Evolutionary conservation across 495 filamentous ascomycete species (phyloP).

Genomic region (Glonium stellatum): DNA sequence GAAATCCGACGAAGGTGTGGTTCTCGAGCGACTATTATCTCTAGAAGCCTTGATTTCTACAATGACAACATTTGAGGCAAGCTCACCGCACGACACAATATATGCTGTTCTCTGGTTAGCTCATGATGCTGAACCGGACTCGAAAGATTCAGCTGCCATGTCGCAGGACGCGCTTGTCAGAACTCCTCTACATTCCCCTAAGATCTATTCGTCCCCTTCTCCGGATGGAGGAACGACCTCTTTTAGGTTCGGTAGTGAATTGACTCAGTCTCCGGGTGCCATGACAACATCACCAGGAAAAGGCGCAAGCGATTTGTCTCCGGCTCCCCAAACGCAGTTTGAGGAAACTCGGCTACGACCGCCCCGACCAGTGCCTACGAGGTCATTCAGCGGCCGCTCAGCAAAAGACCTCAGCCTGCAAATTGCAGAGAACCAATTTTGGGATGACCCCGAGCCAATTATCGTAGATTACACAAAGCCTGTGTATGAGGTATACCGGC

Average conservation of each 20-base stretch:
- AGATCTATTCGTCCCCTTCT: not conserved
- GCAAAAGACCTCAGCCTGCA: not conserved
- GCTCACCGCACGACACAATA: conserved; percentile 15
- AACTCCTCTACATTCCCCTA: not conserved
- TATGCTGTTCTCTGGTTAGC: conserved; percentile 25
- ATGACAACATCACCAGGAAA: not conserved
- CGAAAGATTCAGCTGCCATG: not conserved
- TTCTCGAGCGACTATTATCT: conserved; percentile 14
- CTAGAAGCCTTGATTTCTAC: conserved; percentile 20
- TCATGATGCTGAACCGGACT: conserved; percentile 15
- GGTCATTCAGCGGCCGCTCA: not conserved
- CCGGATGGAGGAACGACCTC: not conserved
- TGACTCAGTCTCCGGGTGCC: not conserved
- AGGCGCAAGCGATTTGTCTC: not conserved
- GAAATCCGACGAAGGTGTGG: conserved; percentile 14
- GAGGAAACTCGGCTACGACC: not conserved
- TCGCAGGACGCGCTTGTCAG: not conserved
- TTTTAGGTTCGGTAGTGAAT: not conserved
- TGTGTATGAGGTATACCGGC: conserved; percentile 14
- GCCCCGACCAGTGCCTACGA: not conserved
- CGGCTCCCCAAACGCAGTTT: not conserved
- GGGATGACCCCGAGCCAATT: conserved; percentile 3
- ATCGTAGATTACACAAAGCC: conserved; percentile 15
- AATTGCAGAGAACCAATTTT: not conserved
- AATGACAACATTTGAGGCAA: conserved; percentile 20